These are phyloP conservation scores for Aspergillus quadricinctus DNA, from an alignment of 2,329 filamentous ascomycete genomes.

Conservation along the genomic window DNA sequence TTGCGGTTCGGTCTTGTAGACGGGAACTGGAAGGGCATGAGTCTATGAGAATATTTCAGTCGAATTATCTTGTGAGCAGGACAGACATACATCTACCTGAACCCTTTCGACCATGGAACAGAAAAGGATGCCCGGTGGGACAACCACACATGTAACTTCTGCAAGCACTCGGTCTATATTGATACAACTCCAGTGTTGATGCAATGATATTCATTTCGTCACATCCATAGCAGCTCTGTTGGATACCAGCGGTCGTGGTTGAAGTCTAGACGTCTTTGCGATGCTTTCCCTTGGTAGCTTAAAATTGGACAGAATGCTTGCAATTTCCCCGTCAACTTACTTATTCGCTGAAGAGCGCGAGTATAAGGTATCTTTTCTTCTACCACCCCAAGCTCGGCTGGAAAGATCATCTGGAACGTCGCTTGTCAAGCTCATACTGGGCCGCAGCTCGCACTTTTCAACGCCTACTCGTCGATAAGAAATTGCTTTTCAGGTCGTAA, in stretches of 20 bases:
- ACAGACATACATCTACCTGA: background rate
- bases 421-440: background rate
- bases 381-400: background rate
- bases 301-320: background rate
- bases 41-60: background rate
- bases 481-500: background rate
- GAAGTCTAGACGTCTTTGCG: constrained; percentile 2
- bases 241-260: background rate
- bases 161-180: background rate
- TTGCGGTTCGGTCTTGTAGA: background rate
- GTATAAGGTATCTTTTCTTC: background rate
- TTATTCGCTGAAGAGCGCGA: background rate
- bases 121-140: background rate
- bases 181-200: background rate
- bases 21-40: background rate
- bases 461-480: background rate
- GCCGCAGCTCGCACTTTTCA: background rate
- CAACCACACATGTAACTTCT: background rate
- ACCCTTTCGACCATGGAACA: background rate
- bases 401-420: background rate
- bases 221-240: constrained; percentile 3
- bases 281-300: background rate
- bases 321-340: background rate
- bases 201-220: constrained; percentile 9
- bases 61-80: no score